These are phyloP conservation scores for Camelina neglecta DNA, from an alignment of 345 rosid genomes.

Conservation along the genomic window DNA sequence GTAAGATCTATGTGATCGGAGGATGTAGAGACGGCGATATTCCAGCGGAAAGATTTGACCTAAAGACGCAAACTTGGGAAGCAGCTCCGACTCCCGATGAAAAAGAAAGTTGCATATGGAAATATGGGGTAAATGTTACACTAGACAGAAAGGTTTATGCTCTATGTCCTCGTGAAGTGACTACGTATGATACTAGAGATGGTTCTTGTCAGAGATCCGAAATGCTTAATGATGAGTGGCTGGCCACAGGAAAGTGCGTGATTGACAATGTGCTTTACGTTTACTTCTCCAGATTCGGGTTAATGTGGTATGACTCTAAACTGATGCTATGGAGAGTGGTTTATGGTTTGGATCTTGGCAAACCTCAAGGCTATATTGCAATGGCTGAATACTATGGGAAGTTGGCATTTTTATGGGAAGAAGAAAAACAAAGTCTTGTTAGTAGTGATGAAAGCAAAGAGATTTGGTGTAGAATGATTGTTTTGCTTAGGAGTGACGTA, in stretches of 20 bases:
- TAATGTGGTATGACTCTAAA: slow-evolving; percentile 29
- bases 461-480: background rate
- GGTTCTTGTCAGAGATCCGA: slow-evolving; percentile 11
- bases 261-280: slow-evolving; percentile 24
- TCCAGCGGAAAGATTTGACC: background rate
- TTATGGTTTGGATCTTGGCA: background rate
- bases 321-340: slow-evolving; percentile 18
- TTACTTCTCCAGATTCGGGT: background rate
- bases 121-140: background rate
- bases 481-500: background rate
- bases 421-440: too few species aligned
- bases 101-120: rapidly evolving
- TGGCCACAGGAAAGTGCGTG: background rate
- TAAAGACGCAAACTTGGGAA: slow-evolving; percentile 8
- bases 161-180: rapidly evolving
- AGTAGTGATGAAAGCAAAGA: too few species aligned
- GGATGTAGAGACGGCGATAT: background rate
- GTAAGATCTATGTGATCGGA: slow-evolving; percentile 10
- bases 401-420: background rate
- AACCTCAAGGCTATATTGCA: background rate
- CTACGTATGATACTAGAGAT: slow-evolving; percentile 18
- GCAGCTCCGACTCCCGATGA: background rate
- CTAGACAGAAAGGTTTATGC: slow-evolving; percentile 11
- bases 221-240: background rate
- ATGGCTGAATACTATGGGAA: slow-evolving; percentile 24